Evolutionary conservation across 1,284 basidiomycete genomes (phyloP).

Genomic region (Taiwanofungus camphoratus): DNA sequence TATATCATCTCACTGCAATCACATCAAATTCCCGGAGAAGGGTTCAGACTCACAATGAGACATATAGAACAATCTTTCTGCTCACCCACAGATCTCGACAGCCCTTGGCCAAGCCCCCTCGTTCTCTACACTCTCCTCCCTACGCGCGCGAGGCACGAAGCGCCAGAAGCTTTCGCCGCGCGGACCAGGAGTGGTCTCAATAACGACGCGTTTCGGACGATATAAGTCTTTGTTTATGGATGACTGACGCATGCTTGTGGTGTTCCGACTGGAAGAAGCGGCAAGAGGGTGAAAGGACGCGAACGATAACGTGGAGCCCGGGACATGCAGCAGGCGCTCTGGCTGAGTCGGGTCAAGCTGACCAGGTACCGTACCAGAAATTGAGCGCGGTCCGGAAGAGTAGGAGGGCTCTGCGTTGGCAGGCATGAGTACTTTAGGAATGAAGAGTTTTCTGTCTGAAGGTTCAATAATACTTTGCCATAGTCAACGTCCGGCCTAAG

Average conservation of each 20-base stretch:
- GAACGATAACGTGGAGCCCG: constrained; percentile 53
- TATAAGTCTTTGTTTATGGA: constrained; percentile 42
- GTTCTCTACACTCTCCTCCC: constrained; percentile 47
- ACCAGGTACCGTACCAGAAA: constrained; percentile 41
- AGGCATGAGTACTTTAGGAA: not conserved
- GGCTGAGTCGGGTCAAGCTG: constrained; percentile 55
- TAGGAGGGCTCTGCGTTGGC: not conserved
- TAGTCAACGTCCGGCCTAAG: no score
- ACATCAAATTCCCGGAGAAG: not conserved
- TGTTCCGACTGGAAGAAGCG: constrained; percentile 39
- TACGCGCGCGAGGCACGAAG: constrained; percentile 64
- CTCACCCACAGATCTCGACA: constrained; percentile 65
- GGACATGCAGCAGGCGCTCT: constrained; percentile 48
- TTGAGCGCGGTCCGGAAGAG: constrained; percentile 4
- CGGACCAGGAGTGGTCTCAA: constrained; percentile 46
- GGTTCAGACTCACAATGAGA: not conserved
- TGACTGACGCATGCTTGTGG: constrained; percentile 29
- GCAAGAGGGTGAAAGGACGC: constrained; percentile 63
- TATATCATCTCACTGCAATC: constrained; percentile 39
- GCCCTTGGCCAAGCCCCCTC: constrained; percentile 68
- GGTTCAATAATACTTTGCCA: no score
- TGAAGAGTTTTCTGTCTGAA: no score
- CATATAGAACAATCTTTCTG: constrained; percentile 6
- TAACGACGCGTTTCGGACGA: constrained; percentile 61
- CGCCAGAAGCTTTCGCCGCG: constrained; percentile 56